Evolutionary conservation across 192 early-diverging fungal species (phyloP), one percentile per base, ranked within the genome.

Genomic region (Umbelopsis sp.): DNA sequence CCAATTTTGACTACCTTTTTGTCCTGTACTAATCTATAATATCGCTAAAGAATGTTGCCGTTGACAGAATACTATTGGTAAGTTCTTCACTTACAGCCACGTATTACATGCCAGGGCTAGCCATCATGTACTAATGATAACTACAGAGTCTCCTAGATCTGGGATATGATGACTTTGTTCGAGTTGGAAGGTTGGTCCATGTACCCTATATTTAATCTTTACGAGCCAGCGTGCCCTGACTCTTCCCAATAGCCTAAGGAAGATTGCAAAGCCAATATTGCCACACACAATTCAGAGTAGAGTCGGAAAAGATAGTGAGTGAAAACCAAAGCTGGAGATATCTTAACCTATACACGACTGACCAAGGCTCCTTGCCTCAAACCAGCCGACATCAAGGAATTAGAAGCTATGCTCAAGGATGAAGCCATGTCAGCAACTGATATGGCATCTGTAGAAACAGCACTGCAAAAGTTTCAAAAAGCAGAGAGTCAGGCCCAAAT

Each of bases 361-460:
- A 41, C 38, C 1, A 41, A 4, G 4, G 12, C 36, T 38, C 36
- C 66, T 11, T 74, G 76, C 50, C 70, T 45, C 50, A 14, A 59
- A 21, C 7, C 9, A 25, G 29, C 44, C 31, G 45, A 45, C 41
- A 52, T 93, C 51, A 91, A 92, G 41, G 94, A 95, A 49, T 84
- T 96, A 0, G 88, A 92, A 66, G 54, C 81, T 12, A 92, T 95
- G 84, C 80, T 96, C 3, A 84, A 91, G 24, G 83, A 85, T 12
- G 79, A 79, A 2, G 72, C 74, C 20, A 69, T 86, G n/a, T 80
- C 83, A 8, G 70, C 75, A 16, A 56, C 73, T 21, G 86, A 84
- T n/a, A 54, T 65, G 3, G 72, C 73, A 0, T 77, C 71, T 68
- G 81, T 91, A 20, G 77, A 87, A 53, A 72, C 74, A 5, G 81